These are phyloP conservation scores for Crithidia fasciculata DNA, from an alignment of 208 protist genomes.

Conservation along the genomic window DNA sequence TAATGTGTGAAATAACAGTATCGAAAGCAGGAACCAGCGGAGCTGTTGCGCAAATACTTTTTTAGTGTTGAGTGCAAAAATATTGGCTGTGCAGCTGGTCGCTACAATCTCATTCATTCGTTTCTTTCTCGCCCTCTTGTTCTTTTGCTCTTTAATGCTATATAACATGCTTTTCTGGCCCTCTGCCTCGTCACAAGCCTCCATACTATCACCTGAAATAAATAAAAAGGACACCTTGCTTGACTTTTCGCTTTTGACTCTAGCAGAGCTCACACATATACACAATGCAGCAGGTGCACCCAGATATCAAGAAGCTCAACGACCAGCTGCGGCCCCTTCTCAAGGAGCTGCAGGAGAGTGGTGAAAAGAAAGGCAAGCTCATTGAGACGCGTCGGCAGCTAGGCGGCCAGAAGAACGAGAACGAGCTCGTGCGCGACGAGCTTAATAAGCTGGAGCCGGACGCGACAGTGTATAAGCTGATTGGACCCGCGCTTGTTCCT, in stretches of 20 bases:
- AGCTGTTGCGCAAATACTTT: too few species aligned
- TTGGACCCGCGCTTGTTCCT: constrained; percentile 93
- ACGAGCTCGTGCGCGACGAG: constrained; percentile 94
- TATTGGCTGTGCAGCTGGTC: too few species aligned
- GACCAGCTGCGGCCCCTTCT: constrained; percentile 76
- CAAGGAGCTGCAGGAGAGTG: constrained; percentile 83
- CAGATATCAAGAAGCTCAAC: constrained; percentile 81
- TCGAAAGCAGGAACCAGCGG: too few species aligned
- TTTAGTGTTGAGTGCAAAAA: too few species aligned
- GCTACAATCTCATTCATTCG: too few species aligned
- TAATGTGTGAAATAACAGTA: too few species aligned
- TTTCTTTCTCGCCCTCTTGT: background rate
- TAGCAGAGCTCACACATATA: background rate
- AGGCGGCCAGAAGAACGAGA: constrained; percentile 94
- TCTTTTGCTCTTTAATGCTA: background rate
- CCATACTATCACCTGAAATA: background rate
- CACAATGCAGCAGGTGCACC: constrained; percentile 78
- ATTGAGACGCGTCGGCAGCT: constrained; percentile 87
- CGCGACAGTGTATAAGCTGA: constrained; percentile 94
- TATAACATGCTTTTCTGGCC: background rate
- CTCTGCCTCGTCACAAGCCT: too few species aligned
- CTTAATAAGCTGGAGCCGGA: constrained; percentile 91
- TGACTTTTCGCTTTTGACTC: background rate
- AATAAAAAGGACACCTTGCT: background rate
- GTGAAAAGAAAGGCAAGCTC: constrained; percentile 87